phyloP scores from a whole-genome alignment of 2,329 filamentous ascomycete genomes.

The Fonsecaea pugnacius region DNA sequence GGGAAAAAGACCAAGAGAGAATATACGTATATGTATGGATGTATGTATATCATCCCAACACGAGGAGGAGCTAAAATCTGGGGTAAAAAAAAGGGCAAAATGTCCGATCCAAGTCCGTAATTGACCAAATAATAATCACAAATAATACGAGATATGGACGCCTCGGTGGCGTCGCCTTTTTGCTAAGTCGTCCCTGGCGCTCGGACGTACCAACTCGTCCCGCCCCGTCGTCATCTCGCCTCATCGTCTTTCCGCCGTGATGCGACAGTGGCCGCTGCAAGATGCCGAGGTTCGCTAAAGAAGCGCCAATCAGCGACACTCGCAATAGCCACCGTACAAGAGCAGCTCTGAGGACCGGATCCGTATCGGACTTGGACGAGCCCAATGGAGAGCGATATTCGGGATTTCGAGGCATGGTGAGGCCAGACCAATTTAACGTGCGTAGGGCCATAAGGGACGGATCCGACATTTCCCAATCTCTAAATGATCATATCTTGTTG shows the following conservation, averaged over 20 bases:
- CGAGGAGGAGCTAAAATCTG: neutral
- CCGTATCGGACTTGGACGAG: neutral
- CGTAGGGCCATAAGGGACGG: neutral
- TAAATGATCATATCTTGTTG: neutral
- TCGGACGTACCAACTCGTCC: neutral
- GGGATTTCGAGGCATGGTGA: neutral
- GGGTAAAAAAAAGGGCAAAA: neutral
- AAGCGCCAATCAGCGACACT: neutral
- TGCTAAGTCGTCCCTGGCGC: too few species aligned
- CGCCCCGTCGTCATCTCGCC: neutral
- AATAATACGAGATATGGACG: neutral
- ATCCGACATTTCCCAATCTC: neutral
- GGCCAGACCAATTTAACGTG: neutral
- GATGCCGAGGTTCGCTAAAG: slow-evolving; percentile 9
- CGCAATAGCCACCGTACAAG: neutral
- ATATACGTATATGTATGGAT: neutral
- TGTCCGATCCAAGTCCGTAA: neutral
- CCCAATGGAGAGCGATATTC: neutral
- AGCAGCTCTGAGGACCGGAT: too few species aligned
- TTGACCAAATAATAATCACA: neutral
- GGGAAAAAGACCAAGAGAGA: neutral
- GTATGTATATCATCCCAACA: neutral
- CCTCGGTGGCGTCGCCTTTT: neutral
- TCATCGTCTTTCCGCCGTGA: slow-evolving; percentile 1
- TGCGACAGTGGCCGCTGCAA: slow-evolving; percentile 7